Base-by-base conservation (phyloP, 2,329 filamentous ascomycete genomes). In the Cordyceps pruinosa region DNA sequence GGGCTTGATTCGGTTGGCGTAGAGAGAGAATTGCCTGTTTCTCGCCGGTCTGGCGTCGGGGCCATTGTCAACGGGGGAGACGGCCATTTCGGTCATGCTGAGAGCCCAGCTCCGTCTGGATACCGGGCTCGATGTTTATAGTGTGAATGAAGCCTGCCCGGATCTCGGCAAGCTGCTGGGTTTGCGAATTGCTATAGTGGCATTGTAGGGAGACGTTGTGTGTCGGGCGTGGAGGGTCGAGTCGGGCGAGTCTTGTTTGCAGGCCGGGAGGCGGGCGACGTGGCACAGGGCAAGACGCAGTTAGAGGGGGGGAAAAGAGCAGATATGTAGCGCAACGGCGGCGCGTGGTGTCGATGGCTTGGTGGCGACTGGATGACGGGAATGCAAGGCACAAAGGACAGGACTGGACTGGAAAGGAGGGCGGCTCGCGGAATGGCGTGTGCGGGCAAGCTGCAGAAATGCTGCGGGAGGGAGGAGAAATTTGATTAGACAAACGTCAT, bases 21-120 rank as follows among this genome's bases (percentile, higher is more conserved):
- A 58, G 44, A 58, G 44, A 34, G 56, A 54, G 23, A 58, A 58
- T 21, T 58, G 56, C 21, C 56, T 46, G 21, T 58, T 53, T 17
- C 44, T 58, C 25, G 54, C 42, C 15, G 44, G 49, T n/a, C 47
- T 49, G 19, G 35, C 41, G 39, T 41, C 23, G 4, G 19, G 32
- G 34, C 26, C 21, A 9, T 19, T 35, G 23, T 45, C 51, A 15
- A 34, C 44, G n/a, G 19, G 23, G n/a, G 54, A 50, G 42, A 57
- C 47, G 48, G 56, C 48, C 56, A 57, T 57, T 26, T 44, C 47
- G 28, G 56, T 53, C 48, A 58, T 58, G 49, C 28, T 42, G 42
- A 34, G 56, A 58, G 56, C 56, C 56, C 56, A 58, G 56, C 44
- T 53, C 56, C 56, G 46, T 30, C 28, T 35, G 45, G 54, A 57